phyloP scores from a whole-genome alignment of 495 filamentous ascomycete species.

The Friedmanniomyces endolithicus region DNA sequence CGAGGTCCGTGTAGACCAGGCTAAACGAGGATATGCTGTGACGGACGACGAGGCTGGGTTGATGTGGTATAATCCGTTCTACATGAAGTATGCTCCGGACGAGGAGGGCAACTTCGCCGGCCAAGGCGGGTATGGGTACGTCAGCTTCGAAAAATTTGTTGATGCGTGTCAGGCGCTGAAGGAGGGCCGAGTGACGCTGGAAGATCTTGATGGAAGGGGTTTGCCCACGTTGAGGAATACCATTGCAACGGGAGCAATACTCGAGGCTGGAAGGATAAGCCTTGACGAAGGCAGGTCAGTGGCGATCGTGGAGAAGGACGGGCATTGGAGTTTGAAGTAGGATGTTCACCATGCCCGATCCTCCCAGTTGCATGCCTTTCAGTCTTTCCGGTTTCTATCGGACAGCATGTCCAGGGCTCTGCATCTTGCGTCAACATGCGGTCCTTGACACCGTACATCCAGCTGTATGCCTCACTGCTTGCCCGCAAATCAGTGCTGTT shows the following conservation, averaged over 20 bases:
- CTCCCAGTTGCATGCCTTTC: too few species aligned
- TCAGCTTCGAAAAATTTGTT: constrained; percentile 92
- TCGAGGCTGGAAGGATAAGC: constrained; percentile 71
- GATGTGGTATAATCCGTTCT: constrained; percentile 61
- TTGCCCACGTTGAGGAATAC: constrained; percentile 81
- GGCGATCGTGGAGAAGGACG: constrained; percentile 52
- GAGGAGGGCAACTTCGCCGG: constrained; percentile 90
- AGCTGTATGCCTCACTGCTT: too few species aligned
- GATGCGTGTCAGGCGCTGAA: constrained; percentile 73
- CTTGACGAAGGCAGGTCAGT: constrained; percentile 71
- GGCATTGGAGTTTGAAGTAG: constrained; percentile 56
- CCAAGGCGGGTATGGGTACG: constrained; percentile 84
- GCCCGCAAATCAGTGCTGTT: too few species aligned
- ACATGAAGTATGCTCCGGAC: constrained; percentile 89
- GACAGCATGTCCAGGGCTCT: not conserved
- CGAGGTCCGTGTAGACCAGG: constrained; percentile 83
- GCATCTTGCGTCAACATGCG: too few species aligned
- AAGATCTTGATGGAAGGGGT: constrained; percentile 63
- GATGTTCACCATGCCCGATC: not conserved
- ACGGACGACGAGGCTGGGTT: constrained; percentile 59
- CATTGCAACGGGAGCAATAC: constrained; percentile 78
- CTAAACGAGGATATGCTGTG: constrained; percentile 90
- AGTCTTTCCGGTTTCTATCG: not conserved
- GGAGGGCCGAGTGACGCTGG: constrained; percentile 53
- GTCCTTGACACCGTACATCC: too few species aligned